These are phyloP conservation scores for Tetrahymena thermophila DNA, from an alignment of 73 alveolate species.

Conservation along the genomic window DNA sequence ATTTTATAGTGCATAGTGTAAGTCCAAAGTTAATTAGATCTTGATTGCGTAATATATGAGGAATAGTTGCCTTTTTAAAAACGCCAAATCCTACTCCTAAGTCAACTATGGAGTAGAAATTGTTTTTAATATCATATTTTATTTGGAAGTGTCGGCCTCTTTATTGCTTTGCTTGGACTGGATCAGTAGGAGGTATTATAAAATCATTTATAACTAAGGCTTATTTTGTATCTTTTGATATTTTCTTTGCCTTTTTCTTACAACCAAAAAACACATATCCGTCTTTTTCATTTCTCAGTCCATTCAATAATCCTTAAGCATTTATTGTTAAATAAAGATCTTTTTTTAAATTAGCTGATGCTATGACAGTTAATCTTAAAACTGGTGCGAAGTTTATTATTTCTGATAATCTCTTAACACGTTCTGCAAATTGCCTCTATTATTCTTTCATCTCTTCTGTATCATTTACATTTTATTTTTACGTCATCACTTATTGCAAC, in stretches of 20 bases:
- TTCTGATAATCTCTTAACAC: background rate
- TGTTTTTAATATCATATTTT: background rate
- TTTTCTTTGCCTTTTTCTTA: background rate
- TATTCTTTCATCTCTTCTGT: background rate
- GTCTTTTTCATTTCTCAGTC: constrained; percentile 2
- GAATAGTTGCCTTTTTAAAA: background rate
- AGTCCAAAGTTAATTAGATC: background rate
- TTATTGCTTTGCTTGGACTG: background rate
- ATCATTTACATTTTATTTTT: background rate
- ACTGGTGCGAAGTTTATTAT: background rate
- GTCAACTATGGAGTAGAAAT: background rate
- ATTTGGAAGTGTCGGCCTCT: background rate
- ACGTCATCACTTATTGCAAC: background rate
- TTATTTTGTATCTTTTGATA: background rate
- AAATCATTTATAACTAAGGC: background rate
- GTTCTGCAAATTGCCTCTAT: background rate
- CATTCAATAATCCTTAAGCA: background rate
- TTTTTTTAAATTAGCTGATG: constrained; percentile 8
- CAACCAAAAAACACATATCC: constrained; percentile 14
- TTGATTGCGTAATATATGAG: background rate
- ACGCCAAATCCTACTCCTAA: constrained; percentile 14
- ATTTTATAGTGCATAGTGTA: background rate
- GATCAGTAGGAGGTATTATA: constrained; percentile 8
- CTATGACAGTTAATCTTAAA: background rate
- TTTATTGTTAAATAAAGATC: background rate